phyloP scores from a whole-genome alignment of 257 asterid species.

The Nicotiana knightiana region DNA sequence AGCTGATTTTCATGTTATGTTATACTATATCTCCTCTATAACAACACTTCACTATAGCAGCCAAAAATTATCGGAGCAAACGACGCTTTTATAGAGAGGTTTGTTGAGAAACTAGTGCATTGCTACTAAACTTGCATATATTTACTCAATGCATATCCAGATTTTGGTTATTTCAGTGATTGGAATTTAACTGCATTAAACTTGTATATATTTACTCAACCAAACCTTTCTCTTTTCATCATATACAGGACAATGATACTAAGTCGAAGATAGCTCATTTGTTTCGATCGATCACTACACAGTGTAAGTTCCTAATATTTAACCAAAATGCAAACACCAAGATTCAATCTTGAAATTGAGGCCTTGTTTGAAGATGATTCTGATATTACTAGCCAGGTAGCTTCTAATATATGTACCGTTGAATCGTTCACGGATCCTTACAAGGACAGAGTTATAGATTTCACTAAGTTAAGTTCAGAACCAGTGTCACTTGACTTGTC shows the following conservation, averaged over 20 bases:
- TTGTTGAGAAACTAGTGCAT: no score
- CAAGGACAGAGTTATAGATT: constrained; percentile 14
- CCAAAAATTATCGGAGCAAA: no score
- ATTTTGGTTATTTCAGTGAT: not conserved
- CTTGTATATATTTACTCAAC: not conserved
- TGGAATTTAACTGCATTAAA: not conserved
- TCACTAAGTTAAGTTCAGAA: constrained; percentile 17
- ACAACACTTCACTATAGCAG: no score
- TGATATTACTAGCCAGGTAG: constrained; percentile 29
- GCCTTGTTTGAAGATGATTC: constrained; percentile 27
- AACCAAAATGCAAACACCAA: constrained; percentile 29
- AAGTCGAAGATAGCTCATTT: not conserved
- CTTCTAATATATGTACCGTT: constrained; percentile 30
- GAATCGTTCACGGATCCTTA: constrained; percentile 19
- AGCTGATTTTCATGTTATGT: no score
- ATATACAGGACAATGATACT: not conserved
- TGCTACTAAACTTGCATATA: no score
- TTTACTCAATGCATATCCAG: not conserved
- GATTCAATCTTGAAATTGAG: constrained; percentile 31
- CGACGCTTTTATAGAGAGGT: no score
- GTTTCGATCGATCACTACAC: not conserved
- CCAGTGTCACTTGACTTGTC: constrained; percentile 40
- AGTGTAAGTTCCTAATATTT: not conserved
- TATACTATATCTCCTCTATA: no score
- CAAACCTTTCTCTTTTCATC: not conserved